A percentile compares a stretch with the other conserved stretches of the same genome.
Conservation (phyloP, 257 asterid species). For the Euphrasia confusa region DNA sequence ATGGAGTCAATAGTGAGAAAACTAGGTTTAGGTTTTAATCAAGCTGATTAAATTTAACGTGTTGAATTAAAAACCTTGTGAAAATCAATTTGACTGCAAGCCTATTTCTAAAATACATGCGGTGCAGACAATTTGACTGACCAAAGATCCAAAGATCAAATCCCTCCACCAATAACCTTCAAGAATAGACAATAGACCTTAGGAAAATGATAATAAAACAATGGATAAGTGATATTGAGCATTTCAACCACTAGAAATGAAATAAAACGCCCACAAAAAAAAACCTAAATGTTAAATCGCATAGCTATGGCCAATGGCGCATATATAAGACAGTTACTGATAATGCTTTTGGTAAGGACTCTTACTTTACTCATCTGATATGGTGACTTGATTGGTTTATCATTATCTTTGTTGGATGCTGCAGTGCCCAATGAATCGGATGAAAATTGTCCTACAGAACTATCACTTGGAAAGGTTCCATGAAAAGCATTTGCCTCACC, state of each 20-base stretch:
- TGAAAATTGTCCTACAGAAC: slow-evolving; percentile 29
- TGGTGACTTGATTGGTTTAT: slow-evolving; percentile 35
- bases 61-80: too few species aligned
- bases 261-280: slow-evolving; percentile 5
- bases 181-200: not conserved
- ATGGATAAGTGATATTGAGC: not conserved
- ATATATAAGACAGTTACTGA: slow-evolving; percentile 13
- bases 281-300: not conserved
- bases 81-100: not conserved
- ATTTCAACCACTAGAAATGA: slow-evolving; percentile 11
- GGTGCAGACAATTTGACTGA: too few species aligned
- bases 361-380: slow-evolving; percentile 37
- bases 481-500: slow-evolving; percentile 34
- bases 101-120: too few species aligned
- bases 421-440: slow-evolving; percentile 29
- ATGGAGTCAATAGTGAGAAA: slow-evolving; percentile 1
- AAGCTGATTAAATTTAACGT: not conserved
- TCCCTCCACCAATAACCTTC: slow-evolving; percentile 19
- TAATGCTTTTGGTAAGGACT: slow-evolving; percentile 13
- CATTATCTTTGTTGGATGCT: slow-evolving; percentile 30
- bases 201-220: too few species aligned
- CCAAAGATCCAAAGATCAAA: slow-evolving; percentile 7
- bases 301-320: too few species aligned
- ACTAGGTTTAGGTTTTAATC: slow-evolving; percentile 11
- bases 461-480: slow-evolving; percentile 19